Conservation (phyloP, 2,329 filamentous ascomycete genomes). For the Aureobasidium sp. region DNA sequence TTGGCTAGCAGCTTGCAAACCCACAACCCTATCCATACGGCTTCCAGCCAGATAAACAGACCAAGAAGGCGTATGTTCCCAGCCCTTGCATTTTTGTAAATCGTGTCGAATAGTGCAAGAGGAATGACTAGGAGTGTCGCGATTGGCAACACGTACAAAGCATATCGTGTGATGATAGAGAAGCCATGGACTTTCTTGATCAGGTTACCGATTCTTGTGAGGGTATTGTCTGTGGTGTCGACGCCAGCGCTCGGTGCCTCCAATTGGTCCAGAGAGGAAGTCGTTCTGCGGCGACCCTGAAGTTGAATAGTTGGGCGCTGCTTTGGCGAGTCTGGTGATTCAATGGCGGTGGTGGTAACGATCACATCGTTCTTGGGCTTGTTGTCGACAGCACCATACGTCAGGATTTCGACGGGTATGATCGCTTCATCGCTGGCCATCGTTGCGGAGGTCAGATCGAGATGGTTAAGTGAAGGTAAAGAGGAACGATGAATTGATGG, state of each 20-base stretch:
- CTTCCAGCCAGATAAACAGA: background rate
- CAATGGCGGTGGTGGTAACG: conserved; percentile 11
- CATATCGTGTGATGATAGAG: conserved; percentile 69
- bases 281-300: conserved; percentile 15
- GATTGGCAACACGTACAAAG: conserved; percentile 68
- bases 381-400: background rate
- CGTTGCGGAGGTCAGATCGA: background rate
- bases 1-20: conserved; percentile 66
- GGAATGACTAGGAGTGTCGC: conserved; percentile 66
- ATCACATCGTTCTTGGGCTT: conserved; percentile 10
- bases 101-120: no score
- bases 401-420: background rate
- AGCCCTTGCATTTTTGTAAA: no score
- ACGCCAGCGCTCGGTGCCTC: conserved; percentile 34
- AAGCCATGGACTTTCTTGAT: conserved; percentile 69
- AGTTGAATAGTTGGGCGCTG: conserved; percentile 11
- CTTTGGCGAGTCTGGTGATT: background rate
- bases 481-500: no score
- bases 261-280: background rate
- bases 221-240: conserved; percentile 57
- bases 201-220: conserved; percentile 66
- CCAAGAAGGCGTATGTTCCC: no score
- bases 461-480: no score
- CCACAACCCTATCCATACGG: conserved; percentile 69
- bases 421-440: conserved; percentile 16